A percentile compares a stretch with the other conserved stretches of the same genome.
These are phyloP conservation scores for Ophiorrhiza pumila DNA, from an alignment of 257 asterid species.

Conservation along the genomic window DNA sequence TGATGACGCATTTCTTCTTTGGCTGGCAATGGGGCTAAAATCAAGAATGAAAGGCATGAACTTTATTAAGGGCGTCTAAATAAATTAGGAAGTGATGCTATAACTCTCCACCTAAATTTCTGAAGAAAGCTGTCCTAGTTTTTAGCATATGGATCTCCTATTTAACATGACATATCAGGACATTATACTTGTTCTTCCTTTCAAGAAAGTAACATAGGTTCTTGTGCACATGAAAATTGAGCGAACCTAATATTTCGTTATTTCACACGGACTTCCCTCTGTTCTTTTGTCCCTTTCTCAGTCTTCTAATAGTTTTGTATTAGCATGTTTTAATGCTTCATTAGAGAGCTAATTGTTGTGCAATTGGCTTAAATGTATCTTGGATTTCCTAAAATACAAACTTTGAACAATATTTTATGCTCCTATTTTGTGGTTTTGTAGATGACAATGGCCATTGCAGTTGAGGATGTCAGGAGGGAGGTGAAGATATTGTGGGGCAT, in stretches of 20 bases:
- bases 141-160: not conserved
- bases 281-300: no score
- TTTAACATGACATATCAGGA: not conserved
- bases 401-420: not conserved
- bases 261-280: no score
- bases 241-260: not conserved
- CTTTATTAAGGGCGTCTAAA: not conserved
- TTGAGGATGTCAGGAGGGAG: conserved; percentile 71
- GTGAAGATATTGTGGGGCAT: conserved; percentile 55
- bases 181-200: no score
- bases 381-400: not conserved
- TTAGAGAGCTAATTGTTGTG: not conserved
- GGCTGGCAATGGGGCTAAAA: not conserved
- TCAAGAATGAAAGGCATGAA: not conserved
- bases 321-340: not conserved
- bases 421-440: conserved; percentile 26
- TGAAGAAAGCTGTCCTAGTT: not conserved
- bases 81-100: not conserved
- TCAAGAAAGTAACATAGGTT: not conserved
- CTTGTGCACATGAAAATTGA: not conserved
- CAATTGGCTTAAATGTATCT: not conserved
- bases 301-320: not conserved
- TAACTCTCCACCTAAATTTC: not conserved
- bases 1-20: not conserved
- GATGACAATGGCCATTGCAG: conserved; percentile 63